A percentile compares a stretch with the other conserved stretches of the same genome.
phyloP scores from a whole-genome alignment of 2,329 filamentous ascomycete species.

The Cladosporium velox region DNA sequence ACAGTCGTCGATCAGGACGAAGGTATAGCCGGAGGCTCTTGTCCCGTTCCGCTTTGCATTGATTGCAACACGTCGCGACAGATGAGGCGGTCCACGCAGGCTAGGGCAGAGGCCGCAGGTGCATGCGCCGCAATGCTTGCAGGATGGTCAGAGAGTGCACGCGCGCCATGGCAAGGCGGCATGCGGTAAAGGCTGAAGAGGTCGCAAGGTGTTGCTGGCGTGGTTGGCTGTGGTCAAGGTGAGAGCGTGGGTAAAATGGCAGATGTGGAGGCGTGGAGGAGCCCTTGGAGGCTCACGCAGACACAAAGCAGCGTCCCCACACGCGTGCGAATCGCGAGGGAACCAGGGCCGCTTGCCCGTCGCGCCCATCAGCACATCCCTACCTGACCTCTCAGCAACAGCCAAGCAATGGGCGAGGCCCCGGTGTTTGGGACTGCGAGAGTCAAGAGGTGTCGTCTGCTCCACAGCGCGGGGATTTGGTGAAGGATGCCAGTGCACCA shows the following conservation, averaged over 20 bases:
- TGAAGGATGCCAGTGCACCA: too few relatives aligned
- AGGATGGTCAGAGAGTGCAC: background rate
- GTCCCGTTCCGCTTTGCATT: slow-evolving; percentile 21
- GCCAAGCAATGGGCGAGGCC: slow-evolving; percentile 11
- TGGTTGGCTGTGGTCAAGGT: background rate
- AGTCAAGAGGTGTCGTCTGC: background rate
- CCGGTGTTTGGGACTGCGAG: background rate
- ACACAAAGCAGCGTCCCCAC: slow-evolving; percentile 10
- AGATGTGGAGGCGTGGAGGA: slow-evolving; percentile 9
- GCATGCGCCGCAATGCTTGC: slow-evolving; percentile 20
- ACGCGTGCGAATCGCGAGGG: background rate
- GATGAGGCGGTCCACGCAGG: slow-evolving; percentile 16
- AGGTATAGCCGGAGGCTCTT: slow-evolving; percentile 21
- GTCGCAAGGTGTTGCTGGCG: background rate
- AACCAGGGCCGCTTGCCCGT: slow-evolving; percentile 6
- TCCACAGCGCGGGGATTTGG: slow-evolving; percentile 3
- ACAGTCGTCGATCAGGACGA: slow-evolving; percentile 3
- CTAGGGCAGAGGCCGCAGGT: slow-evolving; percentile 17
- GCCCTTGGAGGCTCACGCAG: slow-evolving; percentile 1
- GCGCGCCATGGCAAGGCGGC: slow-evolving; percentile 9
- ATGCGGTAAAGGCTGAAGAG: slow-evolving; percentile 13
- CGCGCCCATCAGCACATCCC: background rate
- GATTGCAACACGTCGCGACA: slow-evolving; percentile 14
- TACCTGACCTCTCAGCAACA: background rate
- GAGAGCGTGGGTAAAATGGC: slow-evolving; percentile 11